Conservation (phyloP, 805 yeast species). For the Komagataella ulmi region DNA sequence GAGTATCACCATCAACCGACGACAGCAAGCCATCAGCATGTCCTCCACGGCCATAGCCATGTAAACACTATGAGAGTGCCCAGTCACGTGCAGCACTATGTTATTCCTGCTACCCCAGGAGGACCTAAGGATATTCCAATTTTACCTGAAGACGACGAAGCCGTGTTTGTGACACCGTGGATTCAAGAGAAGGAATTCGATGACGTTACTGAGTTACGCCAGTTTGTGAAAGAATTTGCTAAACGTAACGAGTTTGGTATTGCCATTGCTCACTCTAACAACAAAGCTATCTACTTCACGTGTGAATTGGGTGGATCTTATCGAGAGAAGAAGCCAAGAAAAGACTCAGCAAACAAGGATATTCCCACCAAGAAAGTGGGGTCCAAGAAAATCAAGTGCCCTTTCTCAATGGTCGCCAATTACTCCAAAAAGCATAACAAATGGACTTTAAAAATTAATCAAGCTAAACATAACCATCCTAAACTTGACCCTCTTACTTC, state of each 20-base stretch:
- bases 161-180: constrained; percentile 38
- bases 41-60: background rate
- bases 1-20: background rate
- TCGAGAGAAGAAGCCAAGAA: constrained; percentile 28
- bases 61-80: background rate
- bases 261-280: constrained; percentile 45
- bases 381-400: constrained; percentile 41
- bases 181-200: constrained; percentile 40
- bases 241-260: constrained; percentile 45
- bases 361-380: constrained; percentile 16
- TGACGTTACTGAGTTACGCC: constrained; percentile 34
- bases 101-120: constrained; percentile 1
- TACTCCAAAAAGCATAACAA: constrained; percentile 32
- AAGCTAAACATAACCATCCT: constrained; percentile 47
- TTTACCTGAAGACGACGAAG: constrained; percentile 9
- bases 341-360: constrained; percentile 9
- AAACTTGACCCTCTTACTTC: constrained; percentile 40
- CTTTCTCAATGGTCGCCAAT: constrained; percentile 46
- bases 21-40: constrained; percentile 1
- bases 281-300: constrained; percentile 44
- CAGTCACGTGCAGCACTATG: background rate
- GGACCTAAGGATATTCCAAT: constrained; percentile 3
- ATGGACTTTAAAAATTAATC: constrained; percentile 40
- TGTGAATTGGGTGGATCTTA: constrained; percentile 46
- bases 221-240: constrained; percentile 41